phyloP scores from a whole-genome alignment of 192 early-diverging fungal species.

The Podila epicladia region DNA sequence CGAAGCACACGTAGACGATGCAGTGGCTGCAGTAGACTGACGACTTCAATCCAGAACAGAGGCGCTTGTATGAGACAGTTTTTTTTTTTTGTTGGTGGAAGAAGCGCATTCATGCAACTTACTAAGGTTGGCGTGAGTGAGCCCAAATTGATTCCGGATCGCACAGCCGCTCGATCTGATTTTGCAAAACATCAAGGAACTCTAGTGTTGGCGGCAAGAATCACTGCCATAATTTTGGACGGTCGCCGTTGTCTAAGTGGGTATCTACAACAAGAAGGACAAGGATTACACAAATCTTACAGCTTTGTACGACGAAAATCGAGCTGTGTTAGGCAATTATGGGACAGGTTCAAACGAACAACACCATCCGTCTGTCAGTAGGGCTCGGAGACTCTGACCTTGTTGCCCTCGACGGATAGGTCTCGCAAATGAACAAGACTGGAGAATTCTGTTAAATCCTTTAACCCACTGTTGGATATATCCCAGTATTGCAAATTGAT shows the following conservation, averaged over 20 bases:
- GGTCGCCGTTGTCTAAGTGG: no score
- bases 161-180: conserved; percentile 57
- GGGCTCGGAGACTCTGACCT: conserved; percentile 35
- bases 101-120: no score
- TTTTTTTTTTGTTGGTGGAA: no score
- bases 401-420: conserved; percentile 53
- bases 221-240: no score
- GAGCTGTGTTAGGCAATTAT: conserved; percentile 44
- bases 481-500: conserved; percentile 51
- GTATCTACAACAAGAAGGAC: no score
- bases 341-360: conserved; percentile 32
- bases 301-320: conserved; percentile 42
- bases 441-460: conserved; percentile 37
- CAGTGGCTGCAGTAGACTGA: conserved; percentile 49
- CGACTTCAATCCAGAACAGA: conserved; percentile 39
- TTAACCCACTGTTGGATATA: conserved; percentile 50
- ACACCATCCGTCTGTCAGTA: conserved; percentile 50
- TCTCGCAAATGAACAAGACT: conserved; percentile 44
- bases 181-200: conserved; percentile 52
- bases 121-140: no score
- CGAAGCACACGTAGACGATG: conserved; percentile 35
- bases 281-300: not conserved
- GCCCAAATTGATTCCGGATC: no score
- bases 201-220: conserved; percentile 28
- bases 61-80: no score